Evolutionary conservation across 2,329 filamentous ascomycete genomes (phyloP).

Genomic region (Teratosphaeria gauchensis): DNA sequence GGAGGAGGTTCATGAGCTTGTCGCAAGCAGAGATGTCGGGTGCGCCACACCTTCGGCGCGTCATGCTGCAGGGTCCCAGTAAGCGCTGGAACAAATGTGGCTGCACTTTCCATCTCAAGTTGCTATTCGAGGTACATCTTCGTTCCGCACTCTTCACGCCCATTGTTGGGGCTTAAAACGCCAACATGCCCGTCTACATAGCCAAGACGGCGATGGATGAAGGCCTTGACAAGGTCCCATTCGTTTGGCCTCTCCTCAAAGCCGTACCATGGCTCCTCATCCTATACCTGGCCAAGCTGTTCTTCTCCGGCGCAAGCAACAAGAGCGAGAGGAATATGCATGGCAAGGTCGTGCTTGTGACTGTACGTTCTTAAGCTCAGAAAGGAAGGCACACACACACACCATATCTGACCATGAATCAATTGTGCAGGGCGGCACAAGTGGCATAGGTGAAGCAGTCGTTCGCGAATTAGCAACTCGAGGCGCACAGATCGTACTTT

Average conservation of each 20-base stretch:
- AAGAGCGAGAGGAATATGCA: conserved; percentile 75
- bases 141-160: background rate
- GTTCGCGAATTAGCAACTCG: conserved; percentile 65
- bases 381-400: background rate
- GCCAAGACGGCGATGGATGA: conserved; percentile 44
- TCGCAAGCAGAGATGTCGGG: background rate
- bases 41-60: background rate
- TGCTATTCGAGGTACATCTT: background rate
- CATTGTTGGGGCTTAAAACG: background rate
- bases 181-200: conserved; percentile 52
- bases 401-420: background rate
- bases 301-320: conserved; percentile 67
- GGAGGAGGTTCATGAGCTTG: background rate
- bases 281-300: conserved; percentile 58
- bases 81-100: background rate
- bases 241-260: conserved; percentile 34
- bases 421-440: conserved; percentile 64
- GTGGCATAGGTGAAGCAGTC: conserved; percentile 75
- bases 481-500: conserved; percentile 82
- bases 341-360: conserved; percentile 87
- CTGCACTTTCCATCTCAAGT: background rate
- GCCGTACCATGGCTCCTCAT: conserved; percentile 42
- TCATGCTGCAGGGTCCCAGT: background rate
- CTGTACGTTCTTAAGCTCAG: conserved; percentile 41
- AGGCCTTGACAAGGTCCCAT: conserved; percentile 42